These are phyloP conservation scores for Alternaria infectoria DNA, from an alignment of 2,329 filamentous ascomycete genomes.

Conservation along the genomic window DNA sequence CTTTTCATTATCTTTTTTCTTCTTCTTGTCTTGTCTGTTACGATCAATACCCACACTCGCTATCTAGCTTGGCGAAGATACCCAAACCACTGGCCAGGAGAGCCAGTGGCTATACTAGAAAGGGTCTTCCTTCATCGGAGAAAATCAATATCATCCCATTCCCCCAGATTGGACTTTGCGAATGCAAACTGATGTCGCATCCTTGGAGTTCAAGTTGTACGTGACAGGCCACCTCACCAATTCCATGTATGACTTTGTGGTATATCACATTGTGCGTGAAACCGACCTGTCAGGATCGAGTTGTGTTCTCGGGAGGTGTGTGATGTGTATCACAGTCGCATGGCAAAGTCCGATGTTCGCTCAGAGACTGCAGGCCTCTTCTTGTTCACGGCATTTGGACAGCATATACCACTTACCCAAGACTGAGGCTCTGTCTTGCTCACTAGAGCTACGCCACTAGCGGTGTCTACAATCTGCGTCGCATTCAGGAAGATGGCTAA, in stretches of 20 bases:
- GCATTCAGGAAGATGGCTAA: not conserved
- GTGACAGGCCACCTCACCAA: not conserved
- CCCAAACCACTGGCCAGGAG: slow-evolving; percentile 25
- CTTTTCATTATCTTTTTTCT: slow-evolving; percentile 2
- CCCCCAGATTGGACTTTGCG: not conserved
- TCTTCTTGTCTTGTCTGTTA: slow-evolving; percentile 9
- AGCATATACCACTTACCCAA: not conserved
- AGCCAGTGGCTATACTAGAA: slow-evolving; percentile 39
- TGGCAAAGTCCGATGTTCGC: not conserved
- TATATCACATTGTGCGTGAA: not conserved
- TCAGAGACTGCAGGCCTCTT: not conserved
- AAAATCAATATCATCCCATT: slow-evolving; percentile 35
- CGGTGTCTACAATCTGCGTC: not conserved
- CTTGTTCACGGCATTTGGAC: not conserved
- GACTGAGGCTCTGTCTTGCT: not conserved
- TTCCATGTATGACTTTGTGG: not conserved
- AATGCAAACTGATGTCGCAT: not conserved
- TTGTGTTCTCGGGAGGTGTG: not conserved
- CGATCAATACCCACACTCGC: slow-evolving; percentile 36
- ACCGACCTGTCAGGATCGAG: slow-evolving; percentile 12
- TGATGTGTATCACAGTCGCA: not conserved
- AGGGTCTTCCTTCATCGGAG: slow-evolving; percentile 46
- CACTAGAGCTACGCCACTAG: not conserved
- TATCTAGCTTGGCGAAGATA: slow-evolving; percentile 29
- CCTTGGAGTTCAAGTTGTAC: not conserved